A percentile compares a stretch with the other conserved stretches of the same genome.
Evolutionary conservation across 805 yeast species (phyloP).

Genomic region (Schwanniomyces sp.): DNA sequence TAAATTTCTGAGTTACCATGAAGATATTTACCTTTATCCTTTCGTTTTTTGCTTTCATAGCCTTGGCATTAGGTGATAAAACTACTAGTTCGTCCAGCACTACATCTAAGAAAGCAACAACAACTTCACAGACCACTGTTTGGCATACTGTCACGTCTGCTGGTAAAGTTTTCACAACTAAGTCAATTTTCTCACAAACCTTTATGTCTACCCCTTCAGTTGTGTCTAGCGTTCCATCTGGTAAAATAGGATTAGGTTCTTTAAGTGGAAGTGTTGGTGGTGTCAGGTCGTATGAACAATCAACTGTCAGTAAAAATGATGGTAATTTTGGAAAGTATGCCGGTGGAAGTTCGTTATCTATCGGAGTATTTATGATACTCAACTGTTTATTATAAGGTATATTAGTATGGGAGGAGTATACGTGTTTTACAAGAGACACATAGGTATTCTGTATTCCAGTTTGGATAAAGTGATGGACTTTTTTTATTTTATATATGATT

Average conservation of each 20-base stretch:
- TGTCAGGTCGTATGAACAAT: slow-evolving; percentile 26
- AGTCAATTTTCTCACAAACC: slow-evolving; percentile 22
- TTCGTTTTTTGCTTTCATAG: slow-evolving; percentile 3
- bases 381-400: not conserved
- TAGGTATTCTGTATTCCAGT: too few relatives aligned
- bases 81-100: not conserved
- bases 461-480: too few relatives aligned
- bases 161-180: slow-evolving; percentile 26
- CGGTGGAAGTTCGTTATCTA: not conserved
- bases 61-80: not conserved
- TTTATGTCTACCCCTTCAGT: slow-evolving; percentile 22
- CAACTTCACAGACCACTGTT: slow-evolving; percentile 23
- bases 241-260: slow-evolving; percentile 31
- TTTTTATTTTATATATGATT: too few relatives aligned
- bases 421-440: too few relatives aligned
- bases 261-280: slow-evolving; percentile 27
- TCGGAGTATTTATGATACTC: not conserved
- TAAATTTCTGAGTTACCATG: not conserved
- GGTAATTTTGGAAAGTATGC: not conserved
- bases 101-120: not conserved
- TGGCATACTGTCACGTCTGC: slow-evolving; percentile 34
- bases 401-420: too few relatives aligned
- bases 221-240: slow-evolving; percentile 19
- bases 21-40: slow-evolving; percentile 3
- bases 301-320: slow-evolving; percentile 17